Conservation (phyloP, 805 yeast genomes). For the Barnettozyma siamensis region DNA sequence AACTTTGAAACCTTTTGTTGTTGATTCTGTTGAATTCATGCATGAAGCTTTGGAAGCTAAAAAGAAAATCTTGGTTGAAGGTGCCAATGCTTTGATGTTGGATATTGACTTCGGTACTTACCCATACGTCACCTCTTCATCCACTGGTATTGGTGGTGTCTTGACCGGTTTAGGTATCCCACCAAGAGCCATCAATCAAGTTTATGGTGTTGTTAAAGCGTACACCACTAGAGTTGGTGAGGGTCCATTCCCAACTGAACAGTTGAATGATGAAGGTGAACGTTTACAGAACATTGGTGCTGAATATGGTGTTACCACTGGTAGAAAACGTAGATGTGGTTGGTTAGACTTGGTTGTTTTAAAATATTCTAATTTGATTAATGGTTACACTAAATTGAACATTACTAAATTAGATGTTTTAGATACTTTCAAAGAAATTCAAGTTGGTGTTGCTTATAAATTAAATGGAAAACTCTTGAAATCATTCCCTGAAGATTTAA, state of each 20-base stretch:
- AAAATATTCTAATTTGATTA: conserved; percentile 84
- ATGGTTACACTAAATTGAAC: conserved; percentile 92
- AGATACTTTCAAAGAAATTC: conserved; percentile 82
- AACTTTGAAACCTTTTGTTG: conserved; percentile 79
- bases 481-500: conserved; percentile 90
- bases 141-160: conserved; percentile 97
- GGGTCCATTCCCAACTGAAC: conserved; percentile 99
- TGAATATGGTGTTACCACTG: conserved; percentile 97
- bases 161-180: conserved; percentile 95
- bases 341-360: conserved; percentile 97
- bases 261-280: conserved; percentile 81
- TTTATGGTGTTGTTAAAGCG: conserved; percentile 96
- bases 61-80: conserved; percentile 90
- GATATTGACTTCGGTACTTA: conserved; percentile 98
- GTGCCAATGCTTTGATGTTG: conserved; percentile 97
- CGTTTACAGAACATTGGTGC: conserved; percentile 87
- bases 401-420: conserved; percentile 94
- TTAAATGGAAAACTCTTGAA: conserved; percentile 69
- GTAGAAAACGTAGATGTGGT: conserved; percentile 98
- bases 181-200: conserved; percentile 73
- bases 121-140: conserved; percentile 93
- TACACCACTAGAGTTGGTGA: conserved; percentile 99
- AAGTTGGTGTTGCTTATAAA: conserved; percentile 81
- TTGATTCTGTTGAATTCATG: conserved; percentile 84
- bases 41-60: conserved; percentile 68